A percentile compares a stretch with the other conserved stretches of the same genome.
These are phyloP conservation scores for Xylaria venustula DNA, from an alignment of 495 filamentous ascomycete genomes.

Conservation along the genomic window DNA sequence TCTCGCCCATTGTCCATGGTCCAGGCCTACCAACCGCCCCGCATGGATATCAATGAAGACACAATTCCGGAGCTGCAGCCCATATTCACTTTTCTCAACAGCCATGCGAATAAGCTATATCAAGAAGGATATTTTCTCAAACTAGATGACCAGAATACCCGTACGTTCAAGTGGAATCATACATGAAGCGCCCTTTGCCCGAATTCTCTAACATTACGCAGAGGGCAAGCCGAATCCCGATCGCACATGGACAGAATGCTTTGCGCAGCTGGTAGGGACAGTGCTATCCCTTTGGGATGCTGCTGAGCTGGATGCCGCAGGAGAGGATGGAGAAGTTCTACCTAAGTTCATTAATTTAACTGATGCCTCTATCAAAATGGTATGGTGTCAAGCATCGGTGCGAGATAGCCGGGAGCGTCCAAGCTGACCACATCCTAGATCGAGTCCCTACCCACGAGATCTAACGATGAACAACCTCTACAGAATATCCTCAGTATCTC, in stretches of 20 bases:
- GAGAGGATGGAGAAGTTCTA: constrained; percentile 77
- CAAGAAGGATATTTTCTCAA: constrained; percentile 98
- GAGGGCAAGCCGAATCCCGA: constrained; percentile 84
- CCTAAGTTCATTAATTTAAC: constrained; percentile 97
- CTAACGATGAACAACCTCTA: constrained; percentile 69
- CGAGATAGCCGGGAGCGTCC: background rate
- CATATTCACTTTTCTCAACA: constrained; percentile 92
- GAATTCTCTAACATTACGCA: constrained; percentile 40
- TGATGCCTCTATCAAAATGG: constrained; percentile 97
- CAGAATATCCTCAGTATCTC: constrained; percentile 95
- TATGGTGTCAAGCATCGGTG: constrained; percentile 34
- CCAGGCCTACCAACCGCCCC: constrained; percentile 82
- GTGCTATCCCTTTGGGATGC: constrained; percentile 96
- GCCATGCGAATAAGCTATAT: constrained; percentile 93
- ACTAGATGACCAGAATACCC: constrained; percentile 84
- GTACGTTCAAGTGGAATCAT: constrained; percentile 50
- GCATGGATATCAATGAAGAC: constrained; percentile 80
- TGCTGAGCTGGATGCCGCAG: constrained; percentile 84
- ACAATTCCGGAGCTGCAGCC: constrained; percentile 90
- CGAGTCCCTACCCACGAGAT: constrained; percentile 81
- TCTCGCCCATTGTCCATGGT: constrained; percentile 61
- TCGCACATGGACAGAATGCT: constrained; percentile 93
- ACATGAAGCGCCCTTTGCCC: background rate
- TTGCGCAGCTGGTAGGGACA: constrained; percentile 93
- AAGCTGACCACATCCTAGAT: constrained; percentile 55